These are phyloP conservation scores for Solanum hybrid DNA, from an alignment of 305 asterid genomes.

Conservation along the genomic window DNA sequence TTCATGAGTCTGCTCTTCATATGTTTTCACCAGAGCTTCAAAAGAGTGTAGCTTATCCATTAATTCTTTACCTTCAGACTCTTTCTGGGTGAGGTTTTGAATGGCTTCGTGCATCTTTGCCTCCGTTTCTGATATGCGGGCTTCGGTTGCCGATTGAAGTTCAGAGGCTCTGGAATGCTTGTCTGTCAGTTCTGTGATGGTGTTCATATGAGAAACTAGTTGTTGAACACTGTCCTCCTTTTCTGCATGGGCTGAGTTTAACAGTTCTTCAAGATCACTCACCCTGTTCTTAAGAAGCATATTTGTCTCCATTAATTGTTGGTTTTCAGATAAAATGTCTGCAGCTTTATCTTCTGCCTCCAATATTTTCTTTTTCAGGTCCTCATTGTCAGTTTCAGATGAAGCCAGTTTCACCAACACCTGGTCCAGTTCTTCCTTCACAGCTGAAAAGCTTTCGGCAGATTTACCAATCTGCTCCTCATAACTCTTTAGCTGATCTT, in stretches of 20 bases:
- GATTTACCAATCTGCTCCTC: slow-evolving; percentile 60
- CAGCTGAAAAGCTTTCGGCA: slow-evolving; percentile 31
- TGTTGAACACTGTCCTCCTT: slow-evolving; percentile 43
- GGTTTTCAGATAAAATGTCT: slow-evolving; percentile 46
- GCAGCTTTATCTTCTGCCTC: slow-evolving; percentile 57
- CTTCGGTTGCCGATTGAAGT: slow-evolving; percentile 52
- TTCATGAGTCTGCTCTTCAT: slow-evolving; percentile 48
- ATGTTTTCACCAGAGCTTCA: slow-evolving; percentile 43
- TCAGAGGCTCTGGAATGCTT: slow-evolving; percentile 52
- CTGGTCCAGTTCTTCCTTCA: slow-evolving; percentile 54
- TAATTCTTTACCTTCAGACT: slow-evolving; percentile 59
- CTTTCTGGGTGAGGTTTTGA: slow-evolving; percentile 40
- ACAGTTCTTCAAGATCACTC: slow-evolving; percentile 50
- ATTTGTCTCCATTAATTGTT: slow-evolving; percentile 42
- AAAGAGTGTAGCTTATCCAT: slow-evolving; percentile 44
- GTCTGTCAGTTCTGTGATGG: slow-evolving; percentile 59
- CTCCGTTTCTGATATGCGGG: slow-evolving; percentile 48
- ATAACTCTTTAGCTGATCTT: slow-evolving; percentile 49
- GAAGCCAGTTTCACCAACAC: slow-evolving; percentile 41
- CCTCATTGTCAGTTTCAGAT: slow-evolving; percentile 42
- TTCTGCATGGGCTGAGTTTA: slow-evolving; percentile 33
- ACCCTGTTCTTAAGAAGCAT: slow-evolving; percentile 42
- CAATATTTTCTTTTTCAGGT: slow-evolving; percentile 33
- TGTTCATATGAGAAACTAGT: slow-evolving; percentile 48
- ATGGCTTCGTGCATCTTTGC: slow-evolving; percentile 52